A percentile compares a stretch with the other conserved stretches of the same genome.
phyloP scores from a whole-genome alignment of 345 rosid species.

The Melaleuca quinquenervia region DNA sequence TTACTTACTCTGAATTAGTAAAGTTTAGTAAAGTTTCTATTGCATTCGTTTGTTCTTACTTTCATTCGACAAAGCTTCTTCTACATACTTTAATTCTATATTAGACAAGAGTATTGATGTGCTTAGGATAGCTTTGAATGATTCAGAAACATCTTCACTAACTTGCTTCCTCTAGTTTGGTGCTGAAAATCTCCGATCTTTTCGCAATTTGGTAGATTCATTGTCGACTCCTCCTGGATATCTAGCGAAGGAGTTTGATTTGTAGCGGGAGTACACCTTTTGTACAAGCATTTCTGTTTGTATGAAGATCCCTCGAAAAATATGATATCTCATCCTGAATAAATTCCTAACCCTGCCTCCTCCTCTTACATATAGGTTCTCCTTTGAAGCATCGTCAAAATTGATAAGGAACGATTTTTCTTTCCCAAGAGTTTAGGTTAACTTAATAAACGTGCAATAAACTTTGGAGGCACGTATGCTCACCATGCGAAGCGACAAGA shows the following conservation, averaged over 20 bases:
- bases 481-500: background rate
- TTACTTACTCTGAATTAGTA: background rate
- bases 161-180: background rate
- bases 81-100: background rate
- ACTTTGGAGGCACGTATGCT: background rate
- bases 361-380: no score
- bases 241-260: background rate
- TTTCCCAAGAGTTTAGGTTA: background rate
- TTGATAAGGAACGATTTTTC: background rate
- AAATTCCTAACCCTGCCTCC: no score
- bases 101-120: background rate
- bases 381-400: background rate
- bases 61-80: background rate
- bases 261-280: background rate
- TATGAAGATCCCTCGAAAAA: no score
- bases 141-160: fast-evolving
- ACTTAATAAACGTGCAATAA: background rate
- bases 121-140: background rate
- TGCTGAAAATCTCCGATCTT: background rate
- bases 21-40: background rate
- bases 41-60: background rate
- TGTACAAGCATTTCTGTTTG: background rate
- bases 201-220: background rate
- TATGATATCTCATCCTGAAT: no score
- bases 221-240: background rate